Evolutionary conservation across 352 stramenopile species (phyloP), one percentile per base, ranked within the genome.

Genomic region (Aphanomyces stellatus): DNA sequence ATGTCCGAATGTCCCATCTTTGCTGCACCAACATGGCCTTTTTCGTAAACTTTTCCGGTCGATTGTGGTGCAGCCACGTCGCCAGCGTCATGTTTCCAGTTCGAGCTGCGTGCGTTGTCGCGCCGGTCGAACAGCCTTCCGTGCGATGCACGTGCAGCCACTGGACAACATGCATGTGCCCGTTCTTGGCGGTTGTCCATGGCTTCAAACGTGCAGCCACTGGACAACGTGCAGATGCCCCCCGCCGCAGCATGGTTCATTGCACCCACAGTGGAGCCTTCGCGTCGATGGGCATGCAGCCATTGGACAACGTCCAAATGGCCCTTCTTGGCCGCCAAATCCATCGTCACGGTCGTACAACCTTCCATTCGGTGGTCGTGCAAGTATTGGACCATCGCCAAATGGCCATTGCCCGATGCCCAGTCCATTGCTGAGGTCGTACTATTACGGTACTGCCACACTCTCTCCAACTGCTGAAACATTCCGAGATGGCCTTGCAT

Each of bases 41-140:
- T 28, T 70, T 40, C 7, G 71, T 77, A 53, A 68, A 75, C 0
- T 71, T 71, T 59, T 76, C 73, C 13, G 1, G 49, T 1, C 73
- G 73, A 15, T 79, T 22, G 4, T 62, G n/a, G 31, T 79, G 65
- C 6, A 79, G 55, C 13, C 74, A 77, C 24, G 40, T 42, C 1
- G 85, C 68, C 13, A 85, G 62, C 2, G 67, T 33, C 40, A 84
- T 48, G 62, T 85, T 74, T 8, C 77, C 77, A 19, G 79, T 76
- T 30, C 62, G 74, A 0, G 81, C 80, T 19, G 81, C 79, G 13
- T 75, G 66, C 69, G 85, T 78, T 49, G 87, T 74, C 0, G 79
- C 80, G 46, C 78, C 76, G 53, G 55, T 59, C 24, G 74, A 73
- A 42, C 72, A 78, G 3, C 71, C 73, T 27, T 79, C 71, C 3